Conservation (phyloP, 2,329 filamentous ascomycete species). For the Sporothrix pallida region DNA sequence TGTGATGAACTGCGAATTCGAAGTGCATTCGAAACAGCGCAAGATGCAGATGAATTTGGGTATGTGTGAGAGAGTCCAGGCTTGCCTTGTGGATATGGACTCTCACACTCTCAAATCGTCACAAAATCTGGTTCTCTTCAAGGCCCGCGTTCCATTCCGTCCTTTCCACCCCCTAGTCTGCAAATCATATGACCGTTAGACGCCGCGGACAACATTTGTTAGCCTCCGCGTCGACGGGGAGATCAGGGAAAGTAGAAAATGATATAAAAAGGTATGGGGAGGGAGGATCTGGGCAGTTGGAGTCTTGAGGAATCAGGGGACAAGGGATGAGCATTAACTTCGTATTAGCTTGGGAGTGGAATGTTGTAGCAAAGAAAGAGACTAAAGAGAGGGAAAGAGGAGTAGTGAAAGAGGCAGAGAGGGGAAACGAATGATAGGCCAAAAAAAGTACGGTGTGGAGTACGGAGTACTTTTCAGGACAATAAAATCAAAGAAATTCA, state of each 20-base stretch:
- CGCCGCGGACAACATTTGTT: neutral
- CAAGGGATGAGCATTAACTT: neutral
- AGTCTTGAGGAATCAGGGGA: neutral
- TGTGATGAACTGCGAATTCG: too few species aligned
- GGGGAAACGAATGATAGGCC: neutral
- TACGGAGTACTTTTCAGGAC: neutral
- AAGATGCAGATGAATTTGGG: neutral
- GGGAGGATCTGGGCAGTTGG: neutral
- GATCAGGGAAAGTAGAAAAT: neutral
- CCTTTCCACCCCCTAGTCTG: neutral
- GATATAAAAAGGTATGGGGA: neutral
- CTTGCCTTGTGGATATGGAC: too few species aligned
- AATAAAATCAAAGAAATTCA: neutral
- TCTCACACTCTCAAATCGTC: neutral
- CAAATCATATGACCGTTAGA: slow-evolving; percentile 16
- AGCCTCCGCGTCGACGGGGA: neutral
- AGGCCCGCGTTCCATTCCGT: neutral
- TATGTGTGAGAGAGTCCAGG: too few species aligned
- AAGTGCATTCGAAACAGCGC: neutral
- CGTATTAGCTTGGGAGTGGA: neutral
- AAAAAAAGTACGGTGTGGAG: neutral
- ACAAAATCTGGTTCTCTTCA: neutral
- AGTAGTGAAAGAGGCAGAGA: neutral
- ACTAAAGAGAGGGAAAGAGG: neutral
- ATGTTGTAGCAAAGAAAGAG: neutral